Evolutionary conservation across 2,329 filamentous ascomycete genomes (phyloP).

Genomic region (Lecanicillium sp.): DNA sequence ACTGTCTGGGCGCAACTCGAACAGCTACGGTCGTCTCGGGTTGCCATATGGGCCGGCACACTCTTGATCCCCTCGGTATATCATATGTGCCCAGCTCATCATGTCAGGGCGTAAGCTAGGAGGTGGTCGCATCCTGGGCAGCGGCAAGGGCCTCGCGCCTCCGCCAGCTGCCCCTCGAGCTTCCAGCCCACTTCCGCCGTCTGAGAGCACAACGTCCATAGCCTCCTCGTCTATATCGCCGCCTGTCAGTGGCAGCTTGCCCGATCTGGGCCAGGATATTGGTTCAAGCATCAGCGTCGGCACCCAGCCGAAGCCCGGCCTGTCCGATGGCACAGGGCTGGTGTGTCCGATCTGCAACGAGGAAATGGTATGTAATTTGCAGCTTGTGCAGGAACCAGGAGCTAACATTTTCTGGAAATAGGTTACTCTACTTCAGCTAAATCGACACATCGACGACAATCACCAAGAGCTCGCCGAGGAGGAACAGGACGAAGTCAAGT

Average conservation of each 20-base stretch:
- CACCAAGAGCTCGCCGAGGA: conserved; percentile 85
- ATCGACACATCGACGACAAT: conserved; percentile 75
- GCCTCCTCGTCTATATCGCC: conserved; percentile 65
- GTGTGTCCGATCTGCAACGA: conserved; percentile 97
- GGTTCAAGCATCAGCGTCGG: conserved; percentile 70
- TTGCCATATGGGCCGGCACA: conserved; percentile 6
- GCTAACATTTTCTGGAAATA: conserved; percentile 24
- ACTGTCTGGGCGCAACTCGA: conserved; percentile 20
- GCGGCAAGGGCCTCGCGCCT: conserved; percentile 72
- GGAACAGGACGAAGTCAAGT: conserved; percentile 90
- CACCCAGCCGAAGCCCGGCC: conserved; percentile 43
- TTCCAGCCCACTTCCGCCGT: conserved; percentile 44
- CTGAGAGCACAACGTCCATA: conserved; percentile 69
- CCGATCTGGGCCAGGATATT: conserved; percentile 69
- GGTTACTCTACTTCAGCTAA: conserved; percentile 88
- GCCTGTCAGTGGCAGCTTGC: conserved; percentile 50
- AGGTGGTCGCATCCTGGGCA: conserved; percentile 86
- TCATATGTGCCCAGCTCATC: conserved; percentile 12
- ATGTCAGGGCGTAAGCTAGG: conserved; percentile 87
- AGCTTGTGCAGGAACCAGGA: neutral
- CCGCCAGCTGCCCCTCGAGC: conserved; percentile 38
- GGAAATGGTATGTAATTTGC: conserved; percentile 71
- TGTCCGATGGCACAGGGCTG: conserved; percentile 50
- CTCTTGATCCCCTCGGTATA: neutral
- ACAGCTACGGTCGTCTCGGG: conserved; percentile 25